phyloP scores from a whole-genome alignment of 345 rosid species.

The Rhodomyrtus tomentosa region DNA sequence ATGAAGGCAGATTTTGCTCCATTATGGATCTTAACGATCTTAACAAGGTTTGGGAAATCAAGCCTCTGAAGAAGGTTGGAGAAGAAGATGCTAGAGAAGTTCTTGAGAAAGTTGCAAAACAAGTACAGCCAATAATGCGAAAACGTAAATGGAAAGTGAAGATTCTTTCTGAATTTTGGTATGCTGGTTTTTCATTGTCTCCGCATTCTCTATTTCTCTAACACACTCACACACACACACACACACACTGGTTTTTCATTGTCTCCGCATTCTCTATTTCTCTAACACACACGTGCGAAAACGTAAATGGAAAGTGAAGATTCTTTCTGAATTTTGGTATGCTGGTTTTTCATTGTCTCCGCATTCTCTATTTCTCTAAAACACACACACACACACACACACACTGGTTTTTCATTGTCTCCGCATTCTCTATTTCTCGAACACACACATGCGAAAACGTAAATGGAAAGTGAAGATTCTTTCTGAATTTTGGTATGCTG shows the following conservation, averaged over 20 bases:
- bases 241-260: neutral
- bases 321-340: conserved; percentile 46
- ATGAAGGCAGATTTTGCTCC: neutral
- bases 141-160: conserved; percentile 43
- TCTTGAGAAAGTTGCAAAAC: conserved; percentile 57
- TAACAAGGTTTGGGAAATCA: conserved; percentile 69
- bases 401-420: neutral
- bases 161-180: conserved; percentile 46
- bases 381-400: too few species aligned
- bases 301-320: conserved; percentile 40
- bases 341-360: neutral
- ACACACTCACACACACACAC: too few species aligned
- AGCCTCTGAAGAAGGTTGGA: conserved; percentile 55
- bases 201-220: neutral
- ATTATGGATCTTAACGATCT: conserved; percentile 26
- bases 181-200: neutral
- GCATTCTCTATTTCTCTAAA: neutral
- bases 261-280: neutral
- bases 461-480: conserved; percentile 45
- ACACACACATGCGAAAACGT: conserved; percentile 33
- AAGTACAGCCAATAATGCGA: conserved; percentile 52
- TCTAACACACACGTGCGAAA: conserved; percentile 23
- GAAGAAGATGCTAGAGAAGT: conserved; percentile 65
- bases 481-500: conserved; percentile 36
- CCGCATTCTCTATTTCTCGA: neutral